These are phyloP conservation scores for Fusarium proliferatum DNA, from an alignment of 2,329 filamentous ascomycete species.

Conservation along the genomic window DNA sequence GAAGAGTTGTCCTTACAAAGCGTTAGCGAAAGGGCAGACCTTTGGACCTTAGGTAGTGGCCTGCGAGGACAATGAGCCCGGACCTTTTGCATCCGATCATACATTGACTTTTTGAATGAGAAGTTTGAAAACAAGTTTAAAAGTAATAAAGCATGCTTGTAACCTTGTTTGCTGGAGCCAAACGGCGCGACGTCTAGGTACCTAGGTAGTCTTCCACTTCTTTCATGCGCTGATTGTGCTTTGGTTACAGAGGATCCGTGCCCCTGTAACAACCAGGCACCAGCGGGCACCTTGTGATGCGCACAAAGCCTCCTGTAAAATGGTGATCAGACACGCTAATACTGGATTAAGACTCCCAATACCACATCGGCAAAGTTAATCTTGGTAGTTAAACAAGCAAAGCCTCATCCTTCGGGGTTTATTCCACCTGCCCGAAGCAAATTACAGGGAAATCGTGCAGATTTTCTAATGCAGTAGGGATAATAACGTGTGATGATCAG, in stretches of 20 bases:
- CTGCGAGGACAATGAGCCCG: no score
- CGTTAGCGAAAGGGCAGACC: not conserved
- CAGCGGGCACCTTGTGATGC: not conserved
- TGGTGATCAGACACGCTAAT: not conserved
- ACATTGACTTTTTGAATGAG: not conserved
- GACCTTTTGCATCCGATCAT: no score
- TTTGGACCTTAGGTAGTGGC: not conserved
- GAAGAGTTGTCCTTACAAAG: conserved; percentile 37
- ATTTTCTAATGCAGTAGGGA: not conserved
- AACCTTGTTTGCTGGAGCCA: not conserved
- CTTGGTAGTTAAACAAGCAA: not conserved
- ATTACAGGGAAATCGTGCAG: not conserved
- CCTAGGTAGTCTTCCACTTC: no score
- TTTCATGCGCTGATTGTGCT: not conserved
- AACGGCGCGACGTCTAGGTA: not conserved
- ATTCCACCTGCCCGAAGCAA: not conserved
- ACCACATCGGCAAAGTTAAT: conserved; percentile 18
- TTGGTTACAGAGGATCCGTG: not conserved
- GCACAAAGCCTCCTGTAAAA: not conserved
- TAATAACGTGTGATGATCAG: conserved; percentile 10
- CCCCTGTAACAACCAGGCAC: not conserved
- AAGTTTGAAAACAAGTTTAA: not conserved
- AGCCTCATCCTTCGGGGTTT: conserved; percentile 16
- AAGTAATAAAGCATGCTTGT: not conserved
- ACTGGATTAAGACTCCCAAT: not conserved